Conservation (phyloP, 345 rosid species). For the Leavenworthia alabamica region DNA sequence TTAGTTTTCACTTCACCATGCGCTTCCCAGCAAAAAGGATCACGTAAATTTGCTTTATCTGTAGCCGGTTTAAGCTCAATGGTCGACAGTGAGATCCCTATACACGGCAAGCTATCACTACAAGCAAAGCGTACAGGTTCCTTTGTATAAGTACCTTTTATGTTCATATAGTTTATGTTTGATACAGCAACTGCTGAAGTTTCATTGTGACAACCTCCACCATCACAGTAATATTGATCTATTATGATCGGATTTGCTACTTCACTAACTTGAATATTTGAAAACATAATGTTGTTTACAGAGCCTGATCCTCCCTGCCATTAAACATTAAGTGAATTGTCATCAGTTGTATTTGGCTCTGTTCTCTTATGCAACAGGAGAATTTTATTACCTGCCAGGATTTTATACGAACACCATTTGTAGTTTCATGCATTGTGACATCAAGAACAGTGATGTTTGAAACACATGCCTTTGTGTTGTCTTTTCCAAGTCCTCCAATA, state of each 20-base stretch:
- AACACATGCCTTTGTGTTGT: slow-evolving; percentile 66
- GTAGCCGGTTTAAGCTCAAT: slow-evolving; percentile 50
- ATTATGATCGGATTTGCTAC: slow-evolving; percentile 74
- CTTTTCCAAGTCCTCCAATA: slow-evolving; percentile 86
- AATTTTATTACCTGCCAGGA: slow-evolving; percentile 89
- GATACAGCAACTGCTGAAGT: slow-evolving; percentile 77
- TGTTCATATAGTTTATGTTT: slow-evolving; percentile 54
- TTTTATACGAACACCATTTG: slow-evolving; percentile 77
- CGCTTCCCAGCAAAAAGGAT: slow-evolving; percentile 74
- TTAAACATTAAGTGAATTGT: background rate
- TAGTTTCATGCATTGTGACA: slow-evolving; percentile 46
- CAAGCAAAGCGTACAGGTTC: slow-evolving; percentile 68
- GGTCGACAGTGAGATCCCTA: slow-evolving; percentile 48
- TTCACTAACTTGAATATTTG: slow-evolving; percentile 67
- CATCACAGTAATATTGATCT: slow-evolving; percentile 78
- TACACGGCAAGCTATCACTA: slow-evolving; percentile 79
- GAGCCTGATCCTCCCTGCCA: slow-evolving; percentile 86
- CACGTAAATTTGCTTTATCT: slow-evolving; percentile 25
- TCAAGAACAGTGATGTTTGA: slow-evolving; percentile 74
- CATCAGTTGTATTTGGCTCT: background rate
- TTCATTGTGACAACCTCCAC: slow-evolving; percentile 48
- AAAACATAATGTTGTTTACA: slow-evolving; percentile 73
- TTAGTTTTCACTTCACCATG: slow-evolving; percentile 60
- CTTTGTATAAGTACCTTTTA: slow-evolving; percentile 69
- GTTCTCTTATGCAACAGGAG: background rate